Evolutionary conservation across 495 filamentous ascomycete species (phyloP).

Genomic region (Hypoxylon fuscum): DNA sequence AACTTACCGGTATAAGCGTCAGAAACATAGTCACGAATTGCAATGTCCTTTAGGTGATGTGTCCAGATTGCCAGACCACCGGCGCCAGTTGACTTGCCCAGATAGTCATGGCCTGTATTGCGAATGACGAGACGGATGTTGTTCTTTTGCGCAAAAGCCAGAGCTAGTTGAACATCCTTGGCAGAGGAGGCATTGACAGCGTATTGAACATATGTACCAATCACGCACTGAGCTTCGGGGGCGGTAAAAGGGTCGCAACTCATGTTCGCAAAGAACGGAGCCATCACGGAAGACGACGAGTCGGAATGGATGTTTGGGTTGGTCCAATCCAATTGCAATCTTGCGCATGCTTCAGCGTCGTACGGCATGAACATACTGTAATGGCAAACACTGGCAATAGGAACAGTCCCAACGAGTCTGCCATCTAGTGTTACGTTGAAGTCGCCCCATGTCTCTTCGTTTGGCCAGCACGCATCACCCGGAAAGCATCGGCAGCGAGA

Average conservation of each 20-base stretch:
- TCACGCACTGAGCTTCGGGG: conserved; percentile 52
- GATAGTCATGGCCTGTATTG: conserved; percentile 57
- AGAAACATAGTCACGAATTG: conserved; percentile 44
- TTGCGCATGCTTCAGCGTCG: conserved; percentile 12
- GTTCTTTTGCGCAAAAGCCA: conserved; percentile 56
- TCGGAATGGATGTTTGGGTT: background rate
- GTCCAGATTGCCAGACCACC: conserved; percentile 62
- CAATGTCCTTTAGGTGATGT: conserved; percentile 55
- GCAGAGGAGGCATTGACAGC: conserved; percentile 54
- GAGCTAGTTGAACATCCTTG: conserved; percentile 49
- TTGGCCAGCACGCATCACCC: conserved; percentile 41
- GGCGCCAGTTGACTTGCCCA: conserved; percentile 53
- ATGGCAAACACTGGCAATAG: conserved; percentile 58
- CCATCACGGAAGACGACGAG: background rate
- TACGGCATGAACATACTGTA: conserved; percentile 8
- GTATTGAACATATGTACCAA: conserved; percentile 67
- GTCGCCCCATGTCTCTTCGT: conserved; percentile 44
- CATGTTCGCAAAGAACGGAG: background rate
- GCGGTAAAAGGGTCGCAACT: conserved; percentile 62
- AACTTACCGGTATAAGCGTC: conserved; percentile 41
- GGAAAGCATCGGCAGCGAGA: conserved; percentile 32
- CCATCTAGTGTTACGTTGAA: conserved; percentile 54
- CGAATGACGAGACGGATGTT: conserved; percentile 57
- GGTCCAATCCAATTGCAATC: conserved; percentile 10
- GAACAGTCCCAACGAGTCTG: conserved; percentile 55